Conservation (phyloP, 2,329 filamentous ascomycete genomes). For the Pleurostoma richardsiae region DNA sequence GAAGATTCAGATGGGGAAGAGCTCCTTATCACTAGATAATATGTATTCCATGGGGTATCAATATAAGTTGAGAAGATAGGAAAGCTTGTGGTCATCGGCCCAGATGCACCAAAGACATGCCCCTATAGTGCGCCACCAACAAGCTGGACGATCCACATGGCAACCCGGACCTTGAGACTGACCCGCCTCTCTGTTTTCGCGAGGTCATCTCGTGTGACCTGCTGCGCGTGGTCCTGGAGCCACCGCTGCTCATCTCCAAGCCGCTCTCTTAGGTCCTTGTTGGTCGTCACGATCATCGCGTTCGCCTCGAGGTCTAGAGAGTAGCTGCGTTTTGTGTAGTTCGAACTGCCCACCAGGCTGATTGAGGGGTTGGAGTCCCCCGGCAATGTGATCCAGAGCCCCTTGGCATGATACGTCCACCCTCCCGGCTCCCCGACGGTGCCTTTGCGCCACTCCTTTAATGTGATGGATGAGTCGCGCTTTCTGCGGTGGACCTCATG, state of each 20-base stretch:
- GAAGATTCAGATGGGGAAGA: no score
- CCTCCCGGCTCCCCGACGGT: constrained; percentile 74
- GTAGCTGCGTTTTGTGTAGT: constrained; percentile 94
- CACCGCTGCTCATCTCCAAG: constrained; percentile 77
- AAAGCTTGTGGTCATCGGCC: no score
- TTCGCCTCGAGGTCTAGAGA: constrained; percentile 88
- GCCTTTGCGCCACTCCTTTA: constrained; percentile 86
- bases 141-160: constrained; percentile 89
- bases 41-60: no score
- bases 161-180: constrained; percentile 74
- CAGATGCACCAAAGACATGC: no score
- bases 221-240: constrained; percentile 68
- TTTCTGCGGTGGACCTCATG: constrained; percentile 44
- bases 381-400: constrained; percentile 80
- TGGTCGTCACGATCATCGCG: constrained; percentile 75
- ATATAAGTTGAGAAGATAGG: no score
- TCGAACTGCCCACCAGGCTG: constrained; percentile 84
- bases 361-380: constrained; percentile 64
- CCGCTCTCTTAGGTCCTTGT: constrained; percentile 64
- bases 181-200: constrained; percentile 77
- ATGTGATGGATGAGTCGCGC: constrained; percentile 52
- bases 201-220: constrained; percentile 72
- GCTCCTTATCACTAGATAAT: no score
- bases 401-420: constrained; percentile 98
- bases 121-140: constrained; percentile 79